Evolutionary conservation across 768 basidiomycete genomes (phyloP).

Genomic region (Boletus pseudo-olivaceus): DNA sequence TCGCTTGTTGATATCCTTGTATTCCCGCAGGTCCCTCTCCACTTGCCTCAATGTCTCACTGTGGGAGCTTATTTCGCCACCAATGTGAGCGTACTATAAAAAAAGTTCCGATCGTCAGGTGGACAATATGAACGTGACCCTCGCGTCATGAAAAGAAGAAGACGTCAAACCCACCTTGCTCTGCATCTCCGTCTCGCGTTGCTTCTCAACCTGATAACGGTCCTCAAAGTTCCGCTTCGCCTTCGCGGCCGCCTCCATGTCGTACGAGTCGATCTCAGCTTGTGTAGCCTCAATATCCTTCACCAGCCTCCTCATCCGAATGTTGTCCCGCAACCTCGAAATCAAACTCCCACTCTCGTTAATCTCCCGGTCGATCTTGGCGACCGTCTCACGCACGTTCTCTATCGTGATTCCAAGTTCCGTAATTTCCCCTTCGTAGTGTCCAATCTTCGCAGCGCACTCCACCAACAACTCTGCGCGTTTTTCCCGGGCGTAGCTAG

Average conservation of each 20-base stretch:
- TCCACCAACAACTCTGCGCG: conserved; percentile 59
- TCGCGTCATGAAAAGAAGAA: conserved; percentile 6
- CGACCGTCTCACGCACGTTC: conserved; percentile 41
- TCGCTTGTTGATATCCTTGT: conserved; percentile 78
- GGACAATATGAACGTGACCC: not conserved
- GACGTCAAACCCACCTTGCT: conserved; percentile 47
- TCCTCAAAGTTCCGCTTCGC: conserved; percentile 83
- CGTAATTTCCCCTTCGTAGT: conserved; percentile 43
- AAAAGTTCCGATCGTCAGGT: conserved; percentile 2
- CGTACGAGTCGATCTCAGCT: conserved; percentile 65
- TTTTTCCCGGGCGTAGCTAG: conserved; percentile 75
- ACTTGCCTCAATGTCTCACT: conserved; percentile 61
- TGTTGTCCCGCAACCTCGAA: conserved; percentile 77
- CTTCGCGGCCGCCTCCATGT: conserved; percentile 84
- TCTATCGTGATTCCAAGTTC: conserved; percentile 41
- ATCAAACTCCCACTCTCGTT: conserved; percentile 67
- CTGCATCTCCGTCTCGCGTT: conserved; percentile 68
- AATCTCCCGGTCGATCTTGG: conserved; percentile 71
- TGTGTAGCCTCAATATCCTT: conserved; percentile 65
- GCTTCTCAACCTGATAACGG: conserved; percentile 68
- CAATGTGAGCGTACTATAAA: conserved; percentile 69
- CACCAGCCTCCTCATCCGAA: conserved; percentile 67
- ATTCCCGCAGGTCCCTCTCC: conserved; percentile 76
- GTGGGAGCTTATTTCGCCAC: conserved; percentile 77
- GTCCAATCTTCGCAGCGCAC: conserved; percentile 51